phyloP scores from a whole-genome alignment of 2,329 filamentous ascomycete species.

The Graphiopsis chlorocephala region DNA sequence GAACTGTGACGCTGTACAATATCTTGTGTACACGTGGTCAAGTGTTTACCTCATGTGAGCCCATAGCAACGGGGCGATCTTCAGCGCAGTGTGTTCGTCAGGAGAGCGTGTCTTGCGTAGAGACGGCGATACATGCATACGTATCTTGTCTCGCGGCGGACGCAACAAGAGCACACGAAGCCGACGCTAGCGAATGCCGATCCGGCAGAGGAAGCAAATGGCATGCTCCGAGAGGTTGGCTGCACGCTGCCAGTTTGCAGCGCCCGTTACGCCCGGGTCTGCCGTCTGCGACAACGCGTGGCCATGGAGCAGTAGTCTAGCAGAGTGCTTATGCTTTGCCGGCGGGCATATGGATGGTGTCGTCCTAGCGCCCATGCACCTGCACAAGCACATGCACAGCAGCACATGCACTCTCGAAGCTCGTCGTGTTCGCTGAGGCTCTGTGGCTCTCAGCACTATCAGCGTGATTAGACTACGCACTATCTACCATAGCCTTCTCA shows the following conservation, averaged over 20 bases:
- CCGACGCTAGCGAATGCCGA: constrained; percentile 2
- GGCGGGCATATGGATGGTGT: background rate
- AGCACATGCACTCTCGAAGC: background rate
- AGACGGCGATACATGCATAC: background rate
- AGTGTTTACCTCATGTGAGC: background rate
- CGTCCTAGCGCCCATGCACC: background rate
- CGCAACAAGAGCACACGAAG: background rate
- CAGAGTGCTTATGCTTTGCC: background rate
- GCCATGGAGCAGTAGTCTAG: background rate
- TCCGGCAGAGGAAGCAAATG: background rate
- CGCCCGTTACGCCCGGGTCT: background rate
- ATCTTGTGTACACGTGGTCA: background rate
- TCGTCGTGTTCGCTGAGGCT: background rate
- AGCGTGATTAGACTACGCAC: background rate
- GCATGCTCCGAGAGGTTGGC: background rate
- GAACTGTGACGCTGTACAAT: background rate
- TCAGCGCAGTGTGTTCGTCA: background rate
- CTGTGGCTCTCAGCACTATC: constrained; percentile 2
- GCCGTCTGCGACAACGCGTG: constrained; percentile 5
- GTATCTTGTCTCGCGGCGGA: background rate
- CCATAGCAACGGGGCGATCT: background rate
- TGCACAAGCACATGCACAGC: background rate
- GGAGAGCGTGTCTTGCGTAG: background rate
- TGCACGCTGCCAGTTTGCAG: background rate
- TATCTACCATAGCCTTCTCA: background rate